Evolutionary conservation across 495 filamentous ascomycete species (phyloP).

Genomic region (Filosporella fistucella): DNA sequence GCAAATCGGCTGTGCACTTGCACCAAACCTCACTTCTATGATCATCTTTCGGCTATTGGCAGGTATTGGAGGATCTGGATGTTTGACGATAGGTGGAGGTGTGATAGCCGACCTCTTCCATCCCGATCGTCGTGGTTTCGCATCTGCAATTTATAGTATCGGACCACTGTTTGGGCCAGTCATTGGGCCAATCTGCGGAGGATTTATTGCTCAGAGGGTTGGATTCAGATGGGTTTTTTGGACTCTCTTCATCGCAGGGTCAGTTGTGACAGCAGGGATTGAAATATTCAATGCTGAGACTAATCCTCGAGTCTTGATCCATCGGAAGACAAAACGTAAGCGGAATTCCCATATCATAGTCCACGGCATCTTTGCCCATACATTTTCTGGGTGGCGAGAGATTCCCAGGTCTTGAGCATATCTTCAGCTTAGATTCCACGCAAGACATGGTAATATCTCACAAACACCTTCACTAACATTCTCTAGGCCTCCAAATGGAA

Average conservation of each 20-base stretch:
- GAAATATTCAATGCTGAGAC: slow-evolving; percentile 51
- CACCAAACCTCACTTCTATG: slow-evolving; percentile 50
- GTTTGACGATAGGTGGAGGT: slow-evolving; percentile 51
- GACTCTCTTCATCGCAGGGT: slow-evolving; percentile 49
- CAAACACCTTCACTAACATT: background rate
- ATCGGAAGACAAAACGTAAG: slow-evolving; percentile 37
- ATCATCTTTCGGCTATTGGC: slow-evolving; percentile 62
- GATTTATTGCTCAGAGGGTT: slow-evolving; percentile 46
- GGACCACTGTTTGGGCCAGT: slow-evolving; percentile 45
- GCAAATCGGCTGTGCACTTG: slow-evolving; percentile 66
- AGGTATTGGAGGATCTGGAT: slow-evolving; percentile 56
- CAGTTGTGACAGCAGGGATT: slow-evolving; percentile 33
- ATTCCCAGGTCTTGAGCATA: too few species aligned
- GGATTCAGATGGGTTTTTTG: slow-evolving; percentile 62
- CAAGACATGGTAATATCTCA: too few species aligned
- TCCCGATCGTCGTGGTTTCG: slow-evolving; percentile 48
- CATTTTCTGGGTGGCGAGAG: too few species aligned
- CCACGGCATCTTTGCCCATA: too few species aligned
- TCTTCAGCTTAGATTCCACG: too few species aligned
- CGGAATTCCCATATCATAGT: background rate
- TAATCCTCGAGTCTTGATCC: slow-evolving; percentile 46
- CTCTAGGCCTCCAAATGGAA: slow-evolving; percentile 24
- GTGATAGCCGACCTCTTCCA: slow-evolving; percentile 58
- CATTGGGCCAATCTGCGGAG: slow-evolving; percentile 47
- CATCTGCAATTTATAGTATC: slow-evolving; percentile 50